Evolutionary conservation across 2,329 filamentous ascomycete genomes (phyloP).

Genomic region (Apiospora pterosperma): DNA sequence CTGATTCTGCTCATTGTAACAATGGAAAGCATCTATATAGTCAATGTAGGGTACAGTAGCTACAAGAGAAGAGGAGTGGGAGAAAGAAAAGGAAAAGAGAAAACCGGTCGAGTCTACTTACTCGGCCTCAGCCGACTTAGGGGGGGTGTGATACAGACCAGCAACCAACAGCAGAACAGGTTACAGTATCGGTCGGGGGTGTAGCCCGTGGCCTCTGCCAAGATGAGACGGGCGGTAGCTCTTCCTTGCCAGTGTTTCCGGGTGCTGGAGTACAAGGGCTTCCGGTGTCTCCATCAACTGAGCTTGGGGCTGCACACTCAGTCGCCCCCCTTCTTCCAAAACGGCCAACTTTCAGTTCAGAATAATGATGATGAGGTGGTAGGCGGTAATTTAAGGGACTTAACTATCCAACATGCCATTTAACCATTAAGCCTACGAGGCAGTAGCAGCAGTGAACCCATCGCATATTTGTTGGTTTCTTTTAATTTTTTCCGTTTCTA

Average conservation of each 20-base stretch:
- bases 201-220: neutral
- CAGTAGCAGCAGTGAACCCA: neutral
- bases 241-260: neutral
- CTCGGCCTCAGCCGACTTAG: neutral
- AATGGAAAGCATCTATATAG: neutral
- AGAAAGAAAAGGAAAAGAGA: neutral
- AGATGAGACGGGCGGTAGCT: neutral
- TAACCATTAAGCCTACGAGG: neutral
- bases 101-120: neutral
- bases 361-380: neutral
- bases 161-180: neutral
- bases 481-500: neutral
- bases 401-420: too few species aligned
- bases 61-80: neutral
- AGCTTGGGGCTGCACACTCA: neutral
- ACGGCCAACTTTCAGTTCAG: neutral
- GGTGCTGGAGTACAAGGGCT: slow-evolving; percentile 2
- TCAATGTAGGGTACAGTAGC: too few species aligned
- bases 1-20: neutral
- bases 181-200: neutral
- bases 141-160: neutral
- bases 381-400: neutral
- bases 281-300: neutral
- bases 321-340: too few species aligned
- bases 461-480: neutral